These are phyloP conservation scores for Chalaropsis thielavioides DNA, from an alignment of 2,329 filamentous ascomycete genomes.

Conservation along the genomic window DNA sequence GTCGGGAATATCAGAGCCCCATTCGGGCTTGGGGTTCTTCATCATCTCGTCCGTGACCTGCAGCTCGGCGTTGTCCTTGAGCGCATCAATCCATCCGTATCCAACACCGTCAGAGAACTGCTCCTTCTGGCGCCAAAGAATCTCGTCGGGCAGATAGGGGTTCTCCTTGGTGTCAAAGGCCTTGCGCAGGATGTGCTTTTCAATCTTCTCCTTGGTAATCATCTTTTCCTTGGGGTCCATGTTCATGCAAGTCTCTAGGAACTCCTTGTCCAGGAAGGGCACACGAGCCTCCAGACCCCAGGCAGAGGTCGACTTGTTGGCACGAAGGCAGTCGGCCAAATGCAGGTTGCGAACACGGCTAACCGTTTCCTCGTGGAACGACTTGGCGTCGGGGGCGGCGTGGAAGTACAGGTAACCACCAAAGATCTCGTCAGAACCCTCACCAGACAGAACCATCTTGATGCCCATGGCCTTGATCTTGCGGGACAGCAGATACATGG, in stretches of 20 bases:
- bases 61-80: constrained; percentile 85
- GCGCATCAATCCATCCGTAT: constrained; percentile 95
- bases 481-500: constrained; percentile 93
- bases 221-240: constrained; percentile 92
- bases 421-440: constrained; percentile 96
- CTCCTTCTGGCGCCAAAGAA: constrained; percentile 98
- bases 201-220: constrained; percentile 77
- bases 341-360: constrained; percentile 93
- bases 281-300: constrained; percentile 98
- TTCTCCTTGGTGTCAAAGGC: constrained; percentile 90
- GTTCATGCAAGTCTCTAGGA: constrained; percentile 85
- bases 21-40: constrained; percentile 94
- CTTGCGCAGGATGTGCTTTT: constrained; percentile 97
- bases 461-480: constrained; percentile 99
- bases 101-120: constrained; percentile 98
- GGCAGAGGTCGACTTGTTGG: constrained; percentile 97
- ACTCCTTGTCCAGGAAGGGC: constrained; percentile 94
- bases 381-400: constrained; percentile 73
- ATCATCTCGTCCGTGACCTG: constrained; percentile 94
- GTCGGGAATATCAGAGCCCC: constrained; percentile 84
- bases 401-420: constrained; percentile 99
- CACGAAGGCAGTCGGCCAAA: constrained; percentile 85
- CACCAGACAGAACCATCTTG: constrained; percentile 97
- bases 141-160: constrained; percentile 90
- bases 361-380: constrained; percentile 93